Percentiles rank a stretch among this genome's conserved stretches.
Conservation (phyloP, 371 early-diverging fungal genomes). For the Dinochytrium kinnereticum region DNA sequence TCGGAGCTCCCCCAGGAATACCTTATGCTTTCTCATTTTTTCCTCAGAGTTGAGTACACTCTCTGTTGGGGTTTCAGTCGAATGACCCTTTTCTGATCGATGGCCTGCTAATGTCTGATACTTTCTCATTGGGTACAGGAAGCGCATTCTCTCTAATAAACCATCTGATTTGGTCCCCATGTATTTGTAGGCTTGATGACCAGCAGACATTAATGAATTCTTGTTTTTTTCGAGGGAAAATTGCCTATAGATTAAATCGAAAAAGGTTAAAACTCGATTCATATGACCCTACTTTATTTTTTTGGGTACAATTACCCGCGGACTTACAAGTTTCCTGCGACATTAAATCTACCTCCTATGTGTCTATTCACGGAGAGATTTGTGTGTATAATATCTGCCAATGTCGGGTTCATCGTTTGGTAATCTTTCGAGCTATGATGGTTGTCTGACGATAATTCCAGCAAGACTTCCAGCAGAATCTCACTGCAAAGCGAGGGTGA, state of each 20-base stretch:
- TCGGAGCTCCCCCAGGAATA: neutral
- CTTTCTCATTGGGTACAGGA: neutral
- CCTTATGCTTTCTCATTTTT: neutral
- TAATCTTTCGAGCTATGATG: too few species aligned
- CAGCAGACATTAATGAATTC: neutral
- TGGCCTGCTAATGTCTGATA: neutral
- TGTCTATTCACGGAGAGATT: neutral
- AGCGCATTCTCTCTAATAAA: neutral
- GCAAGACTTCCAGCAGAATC: neutral
- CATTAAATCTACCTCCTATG: neutral
- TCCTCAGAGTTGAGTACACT: neutral
- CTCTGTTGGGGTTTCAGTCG: neutral
- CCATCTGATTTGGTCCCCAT: neutral
- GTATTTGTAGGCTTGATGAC: neutral
- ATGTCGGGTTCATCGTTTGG: neutral
- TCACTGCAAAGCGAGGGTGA: neutral
- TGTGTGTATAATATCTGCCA: neutral
- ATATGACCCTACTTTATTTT: too few species aligned
- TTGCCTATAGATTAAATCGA: neutral
- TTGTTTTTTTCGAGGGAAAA: neutral
- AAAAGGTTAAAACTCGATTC: neutral
- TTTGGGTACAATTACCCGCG: too few species aligned
- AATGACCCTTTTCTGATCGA: too few species aligned
- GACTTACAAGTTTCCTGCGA: neutral
- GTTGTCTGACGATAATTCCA: too few species aligned